Evolutionary conservation across 2,329 filamentous ascomycete genomes (phyloP), one percentile per base, ranked within the genome.

Genomic region (Biscogniauxia marginata): DNA sequence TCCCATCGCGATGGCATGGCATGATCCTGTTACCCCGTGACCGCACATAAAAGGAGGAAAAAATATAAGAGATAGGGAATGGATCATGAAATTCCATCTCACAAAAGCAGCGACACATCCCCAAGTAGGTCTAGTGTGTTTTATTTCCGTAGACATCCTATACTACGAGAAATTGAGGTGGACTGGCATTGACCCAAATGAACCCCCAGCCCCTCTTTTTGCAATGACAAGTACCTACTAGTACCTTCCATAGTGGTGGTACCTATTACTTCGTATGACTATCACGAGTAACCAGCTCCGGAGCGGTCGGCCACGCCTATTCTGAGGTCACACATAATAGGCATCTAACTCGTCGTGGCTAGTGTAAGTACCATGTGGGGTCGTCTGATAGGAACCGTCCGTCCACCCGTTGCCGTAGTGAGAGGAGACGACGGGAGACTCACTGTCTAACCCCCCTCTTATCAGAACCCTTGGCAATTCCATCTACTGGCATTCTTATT

Each of bases 41-140:
- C 30, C 30, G 30, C 30, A 39, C 59, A 60, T 56, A 59, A 55
- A 62, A 64, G 57, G 60, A 61, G 66, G 45, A 39, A 56, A 50
- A 63, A 60, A 63, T 65, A 62, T 50, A 66, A 62, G 61, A 65
- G 63, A 62, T 61, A 49, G 48, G 53, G 60, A 63, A 61, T 55
- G 57, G 61, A 61, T 56, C 60, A 66, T 25, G 24, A 39, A 25
- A 45, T 24, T 9, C 21, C 39, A 39, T 24, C 18, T 23, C 30
- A 30, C 48, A 58, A 60, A 56, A 52, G 58, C 58, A 60, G 56
- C 53, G 52, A 54, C 47, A 58, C 44, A 34, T 54, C 46, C 46
- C 23, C 19, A 23, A 25, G 23, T 53, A 22, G 20, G 52, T 25
- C 47, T 49, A 57, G 56, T 52, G 46, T 24, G 24, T 13, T 18